Evolutionary conservation across 371 early-diverging fungal species (phyloP), one percentile per base, ranked within the genome.

Genomic region (Apophysomyces elegans): DNA sequence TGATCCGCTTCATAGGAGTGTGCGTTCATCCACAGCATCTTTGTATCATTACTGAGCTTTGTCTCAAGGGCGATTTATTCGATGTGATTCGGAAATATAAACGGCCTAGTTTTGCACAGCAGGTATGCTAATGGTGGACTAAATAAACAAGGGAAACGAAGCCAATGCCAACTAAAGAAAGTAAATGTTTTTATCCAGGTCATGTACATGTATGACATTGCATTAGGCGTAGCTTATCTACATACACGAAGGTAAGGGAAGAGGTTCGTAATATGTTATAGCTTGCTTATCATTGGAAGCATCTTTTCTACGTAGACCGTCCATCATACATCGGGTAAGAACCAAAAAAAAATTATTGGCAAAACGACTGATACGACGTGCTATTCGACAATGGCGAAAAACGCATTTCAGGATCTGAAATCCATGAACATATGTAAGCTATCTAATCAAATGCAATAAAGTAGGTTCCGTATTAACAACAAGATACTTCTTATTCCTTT

Each of bases 151-250:
- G 8, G 21, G 5, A 13, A 41, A 41, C 41, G 8, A 41, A 41
- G 35, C 32, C 21, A 14, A 65, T 26, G 12, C 32, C 32, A 26
- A 26, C 32, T 26, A 26, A 26, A 26, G 32, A 26, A 26, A 26
- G 32, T 26, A 26, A 26, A 26, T 41, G 16, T 4, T 6, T 41
- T 54, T n/a, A 36, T 21, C 61, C 26, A 86, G 85, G 77, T 88
- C 56, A 90, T 86, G 84, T 89, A 86, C 46, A 92, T 92, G 93
- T 89, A 92, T 68, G 93, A 95, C 66, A 92, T 94, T 74, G 88
- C 92, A 4, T 71, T 92, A 18, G 93, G 88, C 39, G 85, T 92
- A 32, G 74, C 90, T 35, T 89, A 91, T 75, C 63, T 91, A 47
- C 91, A 91, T 63, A 81, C 78, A 21, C 69, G 77, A 67, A 74